Base-by-base conservation (phyloP, 305 asterid species). In the Solanum chacoense region DNA sequence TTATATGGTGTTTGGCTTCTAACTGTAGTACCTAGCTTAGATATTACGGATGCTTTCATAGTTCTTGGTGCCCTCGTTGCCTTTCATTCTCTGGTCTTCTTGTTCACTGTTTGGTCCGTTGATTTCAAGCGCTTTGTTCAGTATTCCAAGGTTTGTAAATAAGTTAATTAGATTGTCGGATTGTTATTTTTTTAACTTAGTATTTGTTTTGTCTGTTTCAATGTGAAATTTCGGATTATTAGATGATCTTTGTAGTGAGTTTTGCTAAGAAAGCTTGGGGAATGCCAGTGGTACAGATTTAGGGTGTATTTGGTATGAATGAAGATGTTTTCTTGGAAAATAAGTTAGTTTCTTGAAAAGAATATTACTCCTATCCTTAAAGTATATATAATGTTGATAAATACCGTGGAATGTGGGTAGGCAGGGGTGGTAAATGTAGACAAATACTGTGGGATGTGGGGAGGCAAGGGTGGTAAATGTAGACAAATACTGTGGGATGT, bases 31-130 rank as follows among this genome's bases (percentile, higher is more conserved):
- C 98, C 98, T 77, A 95, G 93, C 92, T 91, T 97, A 91, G 99
- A 97, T 92, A 91, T 96, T 79, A 90, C 92, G 26, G 99, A 97
- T 90, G 98, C 98, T 35, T 90, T 93, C 7, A 93, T 97, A 88
- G 96, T 96, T 76, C 93, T 97, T 89, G 98, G 98, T 63, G 90
- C 93, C 88, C 90, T 95, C 80, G 75, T 87, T 20, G 96, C 93
- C 32, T 90, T 94, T 80, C 99, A 97, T 73, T 84, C 91, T 87
- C 96, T 97, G 37, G 94, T 95, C 32, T 93, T 97, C 91, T 95
- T 97, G 88, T 97, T 97, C 94, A 97, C 98, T 20, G 98, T 95
- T 88, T 97, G 99, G 99, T 89, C 98, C 8, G 96, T 97, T 91
- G 98, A 93, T 89, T 96, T 97, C 92, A 95, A 93, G 90, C 95